Evolutionary conservation across 2,329 filamentous ascomycete species (phyloP).

Genomic region (Ophiocordyceps camponoti-saundersi): DNA sequence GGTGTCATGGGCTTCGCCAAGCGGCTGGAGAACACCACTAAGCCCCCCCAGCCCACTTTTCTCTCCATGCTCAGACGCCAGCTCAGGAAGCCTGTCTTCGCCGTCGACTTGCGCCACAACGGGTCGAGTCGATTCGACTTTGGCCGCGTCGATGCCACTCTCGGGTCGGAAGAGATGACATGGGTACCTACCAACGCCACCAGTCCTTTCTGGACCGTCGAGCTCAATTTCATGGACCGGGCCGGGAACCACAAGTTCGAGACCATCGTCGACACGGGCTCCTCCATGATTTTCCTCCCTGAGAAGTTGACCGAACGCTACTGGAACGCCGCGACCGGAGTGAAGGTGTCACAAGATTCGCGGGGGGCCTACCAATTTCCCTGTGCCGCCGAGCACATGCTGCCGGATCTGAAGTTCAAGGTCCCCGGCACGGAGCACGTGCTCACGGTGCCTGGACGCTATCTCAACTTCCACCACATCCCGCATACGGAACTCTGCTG

Average conservation of each 20-base stretch:
- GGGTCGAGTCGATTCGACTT: conserved; percentile 33
- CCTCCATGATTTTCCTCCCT: conserved; percentile 46
- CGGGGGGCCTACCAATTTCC: conserved; percentile 38
- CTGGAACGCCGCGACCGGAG: conserved; percentile 34
- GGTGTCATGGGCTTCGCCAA: conserved; percentile 37
- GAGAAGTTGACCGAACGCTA: conserved; percentile 39
- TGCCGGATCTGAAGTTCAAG: conserved; percentile 42
- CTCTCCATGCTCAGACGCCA: conserved; percentile 24
- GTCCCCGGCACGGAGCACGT: conserved; percentile 30
- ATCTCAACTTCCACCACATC: conserved; percentile 36
- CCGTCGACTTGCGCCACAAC: conserved; percentile 30
- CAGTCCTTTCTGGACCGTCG: conserved; percentile 21
- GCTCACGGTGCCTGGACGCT: conserved; percentile 34
- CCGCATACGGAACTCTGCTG: conserved; percentile 43
- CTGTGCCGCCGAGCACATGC: conserved; percentile 29
- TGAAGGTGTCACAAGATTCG: conserved; percentile 31
- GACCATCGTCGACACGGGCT: conserved; percentile 53
- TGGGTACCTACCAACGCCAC: conserved; percentile 20
- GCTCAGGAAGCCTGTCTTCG: conserved; percentile 26
- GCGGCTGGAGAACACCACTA: conserved; percentile 24
- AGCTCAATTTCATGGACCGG: conserved; percentile 30
- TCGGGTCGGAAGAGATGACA: conserved; percentile 22
- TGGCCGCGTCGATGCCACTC: conserved; percentile 25
- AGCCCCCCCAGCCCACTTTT: conserved; percentile 24
- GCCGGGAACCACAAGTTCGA: conserved; percentile 22